Conservation (phyloP, 768 basidiomycete species). For the Boletus speciosus region DNA sequence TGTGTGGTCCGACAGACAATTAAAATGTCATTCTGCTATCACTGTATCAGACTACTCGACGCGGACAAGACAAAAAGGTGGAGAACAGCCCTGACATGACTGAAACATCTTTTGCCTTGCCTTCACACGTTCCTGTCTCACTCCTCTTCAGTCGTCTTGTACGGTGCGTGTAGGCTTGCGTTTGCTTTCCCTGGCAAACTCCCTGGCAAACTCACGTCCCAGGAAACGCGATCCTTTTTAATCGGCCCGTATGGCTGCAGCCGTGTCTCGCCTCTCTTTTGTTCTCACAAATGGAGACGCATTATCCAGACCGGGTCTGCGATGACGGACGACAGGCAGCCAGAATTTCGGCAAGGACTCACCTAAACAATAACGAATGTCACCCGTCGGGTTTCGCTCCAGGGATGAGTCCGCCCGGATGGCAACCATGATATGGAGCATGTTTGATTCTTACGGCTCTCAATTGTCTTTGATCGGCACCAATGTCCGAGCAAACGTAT, state of each 20-base stretch:
- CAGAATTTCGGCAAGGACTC: neutral
- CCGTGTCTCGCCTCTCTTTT: slow-evolving; percentile 13
- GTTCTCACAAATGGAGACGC: slow-evolving; percentile 15
- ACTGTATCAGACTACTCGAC: neutral
- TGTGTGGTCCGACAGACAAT: too few species aligned
- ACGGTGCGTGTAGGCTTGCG: neutral
- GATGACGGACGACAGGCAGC: neutral
- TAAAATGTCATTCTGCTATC: too few species aligned
- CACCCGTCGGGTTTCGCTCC: slow-evolving; percentile 3
- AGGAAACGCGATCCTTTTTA: neutral
- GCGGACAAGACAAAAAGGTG: slow-evolving; percentile 16
- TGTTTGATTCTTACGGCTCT: neutral
- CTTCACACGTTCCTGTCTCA: neutral
- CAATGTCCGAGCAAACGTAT: slow-evolving; percentile 5
- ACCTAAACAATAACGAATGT: slow-evolving; percentile 20
- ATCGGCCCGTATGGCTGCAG: neutral
- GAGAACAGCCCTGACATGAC: neutral
- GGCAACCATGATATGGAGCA: neutral
- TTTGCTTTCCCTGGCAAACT: neutral
- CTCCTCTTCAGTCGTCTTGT: neutral
- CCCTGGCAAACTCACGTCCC: neutral
- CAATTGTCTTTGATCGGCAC: slow-evolving; percentile 15
- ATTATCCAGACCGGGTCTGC: neutral
- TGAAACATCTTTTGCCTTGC: neutral
- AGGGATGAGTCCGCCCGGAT: neutral